These are phyloP conservation scores for Phytophthora sp. DNA, from an alignment of 352 stramenopile genomes.

Conservation along the genomic window DNA sequence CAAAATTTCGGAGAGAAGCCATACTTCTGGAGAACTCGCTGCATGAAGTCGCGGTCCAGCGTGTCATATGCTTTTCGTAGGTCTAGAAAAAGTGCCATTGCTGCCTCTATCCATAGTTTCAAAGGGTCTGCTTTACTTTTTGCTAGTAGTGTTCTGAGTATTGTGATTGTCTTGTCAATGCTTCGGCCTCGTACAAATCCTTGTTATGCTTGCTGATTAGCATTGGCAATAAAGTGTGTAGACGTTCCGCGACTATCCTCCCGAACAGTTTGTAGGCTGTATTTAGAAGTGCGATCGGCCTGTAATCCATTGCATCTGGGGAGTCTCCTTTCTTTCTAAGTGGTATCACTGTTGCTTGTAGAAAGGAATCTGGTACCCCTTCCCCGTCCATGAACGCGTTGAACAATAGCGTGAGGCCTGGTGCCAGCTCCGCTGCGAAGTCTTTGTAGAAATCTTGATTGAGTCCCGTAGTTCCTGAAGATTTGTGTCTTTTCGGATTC, in stretches of 20 bases:
- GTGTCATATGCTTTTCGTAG: not conserved
- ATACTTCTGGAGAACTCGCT: not conserved
- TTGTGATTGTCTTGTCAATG: not conserved
- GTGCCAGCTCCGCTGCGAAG: not conserved
- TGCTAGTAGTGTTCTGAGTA: not conserved
- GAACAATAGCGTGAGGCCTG: not conserved
- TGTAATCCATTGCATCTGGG: not conserved
- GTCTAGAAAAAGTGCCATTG: not conserved
- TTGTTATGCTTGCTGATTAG: not conserved
- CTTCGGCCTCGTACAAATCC: not conserved
- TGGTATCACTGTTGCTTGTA: not conserved
- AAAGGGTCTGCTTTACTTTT: not conserved
- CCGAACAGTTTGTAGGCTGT: not conserved
- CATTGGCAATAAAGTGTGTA: not conserved
- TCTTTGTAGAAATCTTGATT: constrained; percentile 2
- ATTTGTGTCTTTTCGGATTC: too few species aligned
- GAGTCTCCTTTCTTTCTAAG: not conserved
- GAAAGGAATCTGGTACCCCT: not conserved
- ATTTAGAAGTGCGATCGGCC: not conserved
- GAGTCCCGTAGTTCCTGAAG: too few species aligned
- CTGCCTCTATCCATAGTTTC: not conserved
- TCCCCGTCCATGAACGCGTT: not conserved
- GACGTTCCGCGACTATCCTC: not conserved
- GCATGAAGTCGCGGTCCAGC: not conserved
- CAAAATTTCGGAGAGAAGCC: not conserved